Conservation (phyloP, 352 stramenopile species). For the Pseudoperonospora humuli region DNA sequence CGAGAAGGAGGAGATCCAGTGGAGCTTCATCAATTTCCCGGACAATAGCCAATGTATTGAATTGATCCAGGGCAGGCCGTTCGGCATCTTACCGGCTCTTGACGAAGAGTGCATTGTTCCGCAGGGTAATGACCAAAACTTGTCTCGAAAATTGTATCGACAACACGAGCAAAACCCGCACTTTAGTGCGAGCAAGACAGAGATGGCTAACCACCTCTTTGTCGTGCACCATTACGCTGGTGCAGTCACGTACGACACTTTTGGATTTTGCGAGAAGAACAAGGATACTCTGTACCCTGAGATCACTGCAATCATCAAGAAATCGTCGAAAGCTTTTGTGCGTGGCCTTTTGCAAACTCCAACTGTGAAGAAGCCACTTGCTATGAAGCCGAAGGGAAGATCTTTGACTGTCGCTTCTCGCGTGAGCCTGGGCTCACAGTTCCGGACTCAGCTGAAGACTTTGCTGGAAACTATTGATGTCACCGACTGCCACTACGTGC, state of each 20-base stretch:
- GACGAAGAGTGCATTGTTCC: slow-evolving; percentile 89
- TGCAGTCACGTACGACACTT: slow-evolving; percentile 88
- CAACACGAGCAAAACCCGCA: slow-evolving; percentile 61
- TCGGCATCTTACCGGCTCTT: slow-evolving; percentile 74
- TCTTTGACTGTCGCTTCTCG: slow-evolving; percentile 32
- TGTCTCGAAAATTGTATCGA: slow-evolving; percentile 73
- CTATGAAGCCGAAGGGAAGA: slow-evolving; percentile 27
- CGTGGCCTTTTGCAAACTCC: slow-evolving; percentile 43
- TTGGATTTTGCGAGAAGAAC: slow-evolving; percentile 96
- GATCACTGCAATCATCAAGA: slow-evolving; percentile 68
- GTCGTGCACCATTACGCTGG: slow-evolving; percentile 91
- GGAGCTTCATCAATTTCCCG: slow-evolving; percentile 87
- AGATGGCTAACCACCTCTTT: slow-evolving; percentile 75
- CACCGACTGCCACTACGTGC: slow-evolving; percentile 95
- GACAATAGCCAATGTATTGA: slow-evolving; percentile 87
- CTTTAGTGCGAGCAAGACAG: slow-evolving; percentile 69
- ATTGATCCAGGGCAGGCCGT: slow-evolving; percentile 83
- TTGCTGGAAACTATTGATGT: slow-evolving; percentile 92
- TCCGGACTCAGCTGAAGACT: slow-evolving; percentile 86
- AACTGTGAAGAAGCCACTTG: slow-evolving; percentile 13
- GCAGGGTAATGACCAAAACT: slow-evolving; percentile 82
- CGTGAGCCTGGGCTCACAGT: slow-evolving; percentile 81
- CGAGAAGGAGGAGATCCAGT: slow-evolving; percentile 81
- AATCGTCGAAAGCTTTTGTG: slow-evolving; percentile 63
- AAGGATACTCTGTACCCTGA: slow-evolving; percentile 87